These are phyloP conservation scores for Taphrina pruni DNA, from an alignment of 1,139 yeast species.

Conservation along the genomic window DNA sequence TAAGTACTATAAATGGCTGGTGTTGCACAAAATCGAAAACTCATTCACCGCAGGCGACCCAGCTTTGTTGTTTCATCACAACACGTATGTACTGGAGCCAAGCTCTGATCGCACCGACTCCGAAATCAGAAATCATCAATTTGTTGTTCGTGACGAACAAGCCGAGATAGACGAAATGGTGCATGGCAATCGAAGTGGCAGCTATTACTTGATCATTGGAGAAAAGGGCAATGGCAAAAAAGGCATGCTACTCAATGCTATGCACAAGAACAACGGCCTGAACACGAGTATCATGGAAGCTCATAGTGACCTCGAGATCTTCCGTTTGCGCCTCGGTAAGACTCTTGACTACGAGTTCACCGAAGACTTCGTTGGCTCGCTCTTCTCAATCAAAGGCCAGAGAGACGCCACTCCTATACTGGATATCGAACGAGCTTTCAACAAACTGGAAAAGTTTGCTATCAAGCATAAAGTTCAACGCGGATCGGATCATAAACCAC, in stretches of 20 bases:
- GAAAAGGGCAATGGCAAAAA: conserved; percentile 90
- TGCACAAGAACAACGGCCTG: conserved; percentile 66
- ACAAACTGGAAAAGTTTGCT: conserved; percentile 76
- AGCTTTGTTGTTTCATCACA: conserved; percentile 58
- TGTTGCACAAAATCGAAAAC: conserved; percentile 65
- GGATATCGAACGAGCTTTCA: conserved; percentile 82
- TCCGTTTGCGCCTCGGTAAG: conserved; percentile 74
- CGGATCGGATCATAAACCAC: conserved; percentile 58
- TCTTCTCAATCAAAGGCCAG: conserved; percentile 83
- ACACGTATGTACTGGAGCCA: conserved; percentile 16
- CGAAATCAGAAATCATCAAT: conserved; percentile 36
- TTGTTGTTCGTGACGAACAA: conserved; percentile 73
- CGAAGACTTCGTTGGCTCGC: conserved; percentile 82
- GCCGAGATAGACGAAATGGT: conserved; percentile 67
- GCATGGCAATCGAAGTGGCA: conserved; percentile 65
- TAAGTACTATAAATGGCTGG: conserved; percentile 64
- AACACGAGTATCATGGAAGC: conserved; percentile 80
- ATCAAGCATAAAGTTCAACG: conserved; percentile 55
- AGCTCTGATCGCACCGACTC: conserved; percentile 11
- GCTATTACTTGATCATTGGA: conserved; percentile 76
- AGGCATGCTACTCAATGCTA: conserved; percentile 71
- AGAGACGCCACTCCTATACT: conserved; percentile 81
- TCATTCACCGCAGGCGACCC: conserved; percentile 77
- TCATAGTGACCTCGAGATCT: conserved; percentile 84
- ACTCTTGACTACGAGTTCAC: conserved; percentile 75